Evolutionary conservation across 2,329 filamentous ascomycete genomes (phyloP).

Genomic region (Fusarium musae): DNA sequence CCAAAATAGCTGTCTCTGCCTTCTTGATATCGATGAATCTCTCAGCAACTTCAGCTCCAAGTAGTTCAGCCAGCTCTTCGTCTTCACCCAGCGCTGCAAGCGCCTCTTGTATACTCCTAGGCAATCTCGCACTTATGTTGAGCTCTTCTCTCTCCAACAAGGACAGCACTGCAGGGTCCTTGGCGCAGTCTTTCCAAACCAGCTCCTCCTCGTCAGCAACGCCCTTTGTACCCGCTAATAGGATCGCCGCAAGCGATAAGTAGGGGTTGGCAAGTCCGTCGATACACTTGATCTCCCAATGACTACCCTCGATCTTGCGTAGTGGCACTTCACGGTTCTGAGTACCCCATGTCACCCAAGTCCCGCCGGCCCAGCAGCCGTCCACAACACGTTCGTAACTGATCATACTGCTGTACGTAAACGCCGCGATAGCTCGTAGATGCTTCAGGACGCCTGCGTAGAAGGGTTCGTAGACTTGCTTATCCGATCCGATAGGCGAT

Average conservation of each 20-base stretch:
- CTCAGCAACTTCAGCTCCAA: conserved; percentile 63
- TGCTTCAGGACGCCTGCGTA: conserved; percentile 77
- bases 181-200: conserved; percentile 62
- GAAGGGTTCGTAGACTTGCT: conserved; percentile 69
- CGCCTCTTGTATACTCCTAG: conserved; percentile 64
- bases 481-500: conserved; percentile 53
- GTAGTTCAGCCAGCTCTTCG: conserved; percentile 53
- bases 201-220: conserved; percentile 51
- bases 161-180: conserved; percentile 64
- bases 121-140: conserved; percentile 66
- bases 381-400: conserved; percentile 77
- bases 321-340: conserved; percentile 83
- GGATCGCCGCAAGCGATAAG: conserved; percentile 58
- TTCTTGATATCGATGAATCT: conserved; percentile 70
- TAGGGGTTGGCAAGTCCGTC: conserved; percentile 86
- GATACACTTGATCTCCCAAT: conserved; percentile 84
- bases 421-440: conserved; percentile 73
- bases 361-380: conserved; percentile 80
- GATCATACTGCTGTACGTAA: conserved; percentile 71
- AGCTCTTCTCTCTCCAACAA: conserved; percentile 60
- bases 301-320: conserved; percentile 70
- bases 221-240: conserved; percentile 48
- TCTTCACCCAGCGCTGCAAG: conserved; percentile 63
- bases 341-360: conserved; percentile 83
- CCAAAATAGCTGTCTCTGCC: conserved; percentile 59